These are phyloP conservation scores for Nematocida minor DNA, from an alignment of 371 early-diverging fungal species.

Conservation along the genomic window DNA sequence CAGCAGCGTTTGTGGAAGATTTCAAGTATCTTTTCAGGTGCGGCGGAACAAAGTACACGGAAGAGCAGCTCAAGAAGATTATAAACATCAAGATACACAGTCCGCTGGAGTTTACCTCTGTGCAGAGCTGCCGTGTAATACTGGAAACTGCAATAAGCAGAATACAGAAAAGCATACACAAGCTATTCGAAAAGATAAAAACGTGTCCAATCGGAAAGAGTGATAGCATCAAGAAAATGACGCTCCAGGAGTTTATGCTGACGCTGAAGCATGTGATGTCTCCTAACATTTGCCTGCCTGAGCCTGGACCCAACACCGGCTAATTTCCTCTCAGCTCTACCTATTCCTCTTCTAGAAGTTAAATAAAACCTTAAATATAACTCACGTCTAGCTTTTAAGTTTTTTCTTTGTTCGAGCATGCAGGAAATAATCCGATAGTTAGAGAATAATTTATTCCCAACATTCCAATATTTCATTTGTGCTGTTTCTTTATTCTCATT, in stretches of 20 bases:
- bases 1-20: conserved; percentile 10
- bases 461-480: too few relatives aligned
- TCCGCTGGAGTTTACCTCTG: conserved; percentile 5
- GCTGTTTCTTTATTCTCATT: too few relatives aligned
- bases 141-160: not conserved
- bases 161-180: not conserved
- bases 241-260: not conserved
- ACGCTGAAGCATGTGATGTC: not conserved
- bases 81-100: conserved; percentile 3
- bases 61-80: conserved; percentile 8
- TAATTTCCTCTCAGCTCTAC: too few relatives aligned
- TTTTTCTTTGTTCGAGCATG: too few relatives aligned
- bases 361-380: too few relatives aligned
- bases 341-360: too few relatives aligned
- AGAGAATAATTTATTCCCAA: too few relatives aligned
- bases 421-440: too few relatives aligned
- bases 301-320: too few relatives aligned
- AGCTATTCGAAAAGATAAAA: not conserved
- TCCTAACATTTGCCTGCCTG: not conserved
- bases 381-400: too few relatives aligned
- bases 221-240: not conserved
- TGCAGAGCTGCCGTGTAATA: not conserved
- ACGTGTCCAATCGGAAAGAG: conserved; percentile 8
- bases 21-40: conserved; percentile 39
- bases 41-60: not conserved